Evolutionary conservation across 1,284 basidiomycete species (phyloP).

Genomic region (Phaffia rhodozyma): DNA sequence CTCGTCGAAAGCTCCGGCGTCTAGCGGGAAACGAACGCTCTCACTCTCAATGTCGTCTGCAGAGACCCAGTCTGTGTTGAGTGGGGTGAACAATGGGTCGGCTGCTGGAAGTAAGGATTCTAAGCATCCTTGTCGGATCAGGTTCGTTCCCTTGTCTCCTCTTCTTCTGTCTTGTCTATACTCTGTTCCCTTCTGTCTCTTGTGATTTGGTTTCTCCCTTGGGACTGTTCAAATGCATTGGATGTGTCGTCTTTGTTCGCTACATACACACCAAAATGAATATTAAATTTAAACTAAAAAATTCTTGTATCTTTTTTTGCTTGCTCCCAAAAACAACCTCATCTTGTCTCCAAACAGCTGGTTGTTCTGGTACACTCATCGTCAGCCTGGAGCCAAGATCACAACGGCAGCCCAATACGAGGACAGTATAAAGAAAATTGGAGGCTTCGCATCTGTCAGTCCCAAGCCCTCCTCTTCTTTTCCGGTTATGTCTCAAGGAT

Average conservation of each 20-base stretch:
- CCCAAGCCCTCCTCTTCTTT: background rate
- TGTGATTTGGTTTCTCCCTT: background rate
- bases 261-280: background rate
- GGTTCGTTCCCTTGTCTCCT: background rate
- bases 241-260: background rate
- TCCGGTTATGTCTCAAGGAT: constrained; percentile 19
- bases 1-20: background rate
- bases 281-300: background rate
- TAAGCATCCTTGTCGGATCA: no score
- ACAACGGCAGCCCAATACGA: constrained; percentile 32
- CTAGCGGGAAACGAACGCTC: constrained; percentile 13
- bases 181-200: background rate
- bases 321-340: background rate
- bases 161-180: background rate
- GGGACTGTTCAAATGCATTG: background rate
- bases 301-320: background rate
- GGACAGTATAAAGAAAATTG: constrained; percentile 35
- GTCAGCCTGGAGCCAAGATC: constrained; percentile 34
- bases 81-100: background rate
- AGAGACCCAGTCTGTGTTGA: constrained; percentile 6
- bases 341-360: constrained; percentile 25
- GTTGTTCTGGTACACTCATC: constrained; percentile 36
- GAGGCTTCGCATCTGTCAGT: constrained; percentile 35
- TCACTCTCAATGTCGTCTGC: constrained; percentile 14
- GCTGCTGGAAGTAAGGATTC: background rate